phyloP scores from a whole-genome alignment of 2,329 filamentous ascomycete genomes.

The Ophiostoma australiae region DNA sequence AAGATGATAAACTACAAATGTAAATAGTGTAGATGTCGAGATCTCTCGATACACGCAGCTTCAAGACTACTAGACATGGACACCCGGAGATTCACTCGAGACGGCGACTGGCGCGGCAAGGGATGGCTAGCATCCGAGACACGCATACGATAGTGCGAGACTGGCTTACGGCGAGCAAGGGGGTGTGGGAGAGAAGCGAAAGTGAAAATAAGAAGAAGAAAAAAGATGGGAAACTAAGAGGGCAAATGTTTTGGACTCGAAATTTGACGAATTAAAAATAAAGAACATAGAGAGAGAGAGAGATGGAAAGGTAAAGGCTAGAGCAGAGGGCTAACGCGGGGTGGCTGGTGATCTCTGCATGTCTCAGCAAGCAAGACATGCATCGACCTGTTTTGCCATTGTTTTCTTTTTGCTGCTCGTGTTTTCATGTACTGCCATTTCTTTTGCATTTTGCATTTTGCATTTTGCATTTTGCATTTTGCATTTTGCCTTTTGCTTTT shows the following conservation, averaged over 20 bases:
- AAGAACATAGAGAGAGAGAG: neutral
- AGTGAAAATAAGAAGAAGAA: neutral
- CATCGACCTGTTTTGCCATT: neutral
- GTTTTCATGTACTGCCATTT: too few relatives aligned
- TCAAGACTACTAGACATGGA: neutral
- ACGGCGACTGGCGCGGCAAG: slow-evolving; percentile 6
- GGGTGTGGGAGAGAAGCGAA: neutral
- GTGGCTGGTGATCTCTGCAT: slow-evolving; percentile 11
- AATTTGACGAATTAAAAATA: neutral
- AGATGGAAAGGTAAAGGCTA: neutral
- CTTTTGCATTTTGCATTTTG: neutral
- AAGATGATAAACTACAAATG: neutral
- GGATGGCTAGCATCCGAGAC: slow-evolving; percentile 9
- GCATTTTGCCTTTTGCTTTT: neutral
- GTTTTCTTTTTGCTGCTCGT: slow-evolving; percentile 12
- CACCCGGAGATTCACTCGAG: neutral
- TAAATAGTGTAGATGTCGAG: neutral
- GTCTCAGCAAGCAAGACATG: slow-evolving; percentile 2
- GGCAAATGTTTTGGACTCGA: neutral
- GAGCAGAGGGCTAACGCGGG: neutral
- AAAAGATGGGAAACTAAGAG: neutral
- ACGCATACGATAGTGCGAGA: slow-evolving; percentile 1
- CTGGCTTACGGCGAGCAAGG: slow-evolving; percentile 4
- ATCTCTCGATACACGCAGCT: neutral
- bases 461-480: neutral